These are phyloP conservation scores for Phytophthora idaei DNA, from an alignment of 352 stramenopile species.

Conservation along the genomic window DNA sequence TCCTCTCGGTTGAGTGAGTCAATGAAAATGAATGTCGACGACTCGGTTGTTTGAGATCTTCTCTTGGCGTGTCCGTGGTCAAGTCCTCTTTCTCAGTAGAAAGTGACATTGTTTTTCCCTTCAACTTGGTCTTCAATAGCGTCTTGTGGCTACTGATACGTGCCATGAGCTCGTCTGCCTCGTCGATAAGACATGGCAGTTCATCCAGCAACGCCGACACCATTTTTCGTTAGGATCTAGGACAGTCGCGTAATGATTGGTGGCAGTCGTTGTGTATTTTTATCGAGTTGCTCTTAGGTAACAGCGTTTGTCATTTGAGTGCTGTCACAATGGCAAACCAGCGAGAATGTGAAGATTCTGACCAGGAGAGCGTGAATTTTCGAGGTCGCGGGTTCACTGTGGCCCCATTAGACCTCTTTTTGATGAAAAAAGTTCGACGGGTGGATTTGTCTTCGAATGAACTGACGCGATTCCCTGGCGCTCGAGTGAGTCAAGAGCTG, in stretches of 20 bases:
- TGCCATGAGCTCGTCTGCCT: constrained; percentile 64
- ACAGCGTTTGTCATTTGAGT: no score
- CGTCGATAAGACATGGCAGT: constrained; percentile 61
- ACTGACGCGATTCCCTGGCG: constrained; percentile 63
- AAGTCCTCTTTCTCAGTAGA: constrained; percentile 10
- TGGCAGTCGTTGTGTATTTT: constrained; percentile 27
- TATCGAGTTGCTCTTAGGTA: constrained; percentile 2
- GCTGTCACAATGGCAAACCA: constrained; percentile 19
- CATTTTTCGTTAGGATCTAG: constrained; percentile 32
- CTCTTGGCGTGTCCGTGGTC: background rate
- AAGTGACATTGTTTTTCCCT: background rate
- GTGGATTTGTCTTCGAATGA: constrained; percentile 70
- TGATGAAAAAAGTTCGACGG: constrained; percentile 51
- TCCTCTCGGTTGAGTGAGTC: constrained; percentile 1
- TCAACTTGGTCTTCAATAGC: constrained; percentile 24
- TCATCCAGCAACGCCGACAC: constrained; percentile 63
- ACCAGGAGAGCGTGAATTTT: constrained; percentile 51
- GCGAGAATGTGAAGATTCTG: constrained; percentile 7
- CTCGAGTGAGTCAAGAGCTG: constrained; percentile 45
- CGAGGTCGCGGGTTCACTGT: constrained; percentile 37
- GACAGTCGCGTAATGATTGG: background rate
- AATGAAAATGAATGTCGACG: constrained; percentile 2
- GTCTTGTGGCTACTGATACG: constrained; percentile 48
- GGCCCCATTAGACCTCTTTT: constrained; percentile 56
- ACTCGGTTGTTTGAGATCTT: constrained; percentile 14